phyloP scores from a whole-genome alignment of 176 grass and related monocot genomes.

The Guadua angustifolia region DNA sequence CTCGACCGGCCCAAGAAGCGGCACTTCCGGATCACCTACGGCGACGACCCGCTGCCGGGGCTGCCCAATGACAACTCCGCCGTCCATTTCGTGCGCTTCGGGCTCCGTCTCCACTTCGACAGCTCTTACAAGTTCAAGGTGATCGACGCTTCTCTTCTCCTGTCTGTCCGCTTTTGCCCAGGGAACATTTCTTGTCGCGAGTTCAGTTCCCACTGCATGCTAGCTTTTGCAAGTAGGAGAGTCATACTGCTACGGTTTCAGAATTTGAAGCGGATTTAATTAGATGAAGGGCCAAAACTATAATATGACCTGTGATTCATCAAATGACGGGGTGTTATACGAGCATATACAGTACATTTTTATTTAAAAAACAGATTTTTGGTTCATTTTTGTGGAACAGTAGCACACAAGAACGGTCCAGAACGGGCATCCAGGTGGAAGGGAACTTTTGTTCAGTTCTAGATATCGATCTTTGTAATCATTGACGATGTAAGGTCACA shows the following conservation, averaged over 20 bases:
- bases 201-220: not conserved
- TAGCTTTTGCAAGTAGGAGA: not conserved
- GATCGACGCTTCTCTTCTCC: not conserved
- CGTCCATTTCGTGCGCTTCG: conserved; percentile 54
- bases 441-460: not conserved
- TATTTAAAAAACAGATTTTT: not conserved
- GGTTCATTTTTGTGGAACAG: not conserved
- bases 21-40: conserved; percentile 55
- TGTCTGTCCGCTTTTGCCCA: not conserved
- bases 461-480: not conserved
- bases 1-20: conserved; percentile 56
- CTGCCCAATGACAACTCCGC: conserved; percentile 48
- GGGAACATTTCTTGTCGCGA: not conserved
- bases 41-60: conserved; percentile 49
- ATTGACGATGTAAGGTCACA: not conserved
- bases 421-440: not conserved
- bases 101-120: conserved; percentile 54
- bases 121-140: conserved; percentile 58
- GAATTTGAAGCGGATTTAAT: not conserved
- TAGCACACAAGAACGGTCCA: not conserved
- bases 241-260: not conserved
- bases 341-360: not conserved
- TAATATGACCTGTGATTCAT: not conserved
- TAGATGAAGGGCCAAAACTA: not conserved
- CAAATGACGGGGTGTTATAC: not conserved